Evolutionary conservation across 352 stramenopile genomes (phyloP).

Genomic region (Peronosclerospora sorghi): DNA sequence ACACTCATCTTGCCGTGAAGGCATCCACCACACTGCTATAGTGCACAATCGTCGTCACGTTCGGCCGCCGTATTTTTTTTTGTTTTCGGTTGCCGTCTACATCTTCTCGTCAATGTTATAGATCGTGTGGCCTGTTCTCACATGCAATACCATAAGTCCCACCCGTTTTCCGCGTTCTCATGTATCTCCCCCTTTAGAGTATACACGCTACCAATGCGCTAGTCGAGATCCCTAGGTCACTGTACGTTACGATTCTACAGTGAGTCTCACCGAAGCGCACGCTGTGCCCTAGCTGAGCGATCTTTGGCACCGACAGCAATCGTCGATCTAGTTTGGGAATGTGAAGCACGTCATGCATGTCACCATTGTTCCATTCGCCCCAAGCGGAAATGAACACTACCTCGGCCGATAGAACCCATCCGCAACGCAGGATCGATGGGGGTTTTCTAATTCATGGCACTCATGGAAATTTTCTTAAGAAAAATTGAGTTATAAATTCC

Average conservation of each 20-base stretch:
- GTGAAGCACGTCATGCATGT: not conserved
- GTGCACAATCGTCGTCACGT: not conserved
- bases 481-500: too few species aligned
- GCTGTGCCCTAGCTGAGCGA: not conserved
- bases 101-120: too few species aligned
- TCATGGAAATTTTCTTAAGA: not conserved
- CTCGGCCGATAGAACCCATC: not conserved
- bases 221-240: not conserved
- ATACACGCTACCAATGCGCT: not conserved
- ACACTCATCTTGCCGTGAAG: not conserved
- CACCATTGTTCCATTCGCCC: too few species aligned
- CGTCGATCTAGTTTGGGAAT: not conserved
- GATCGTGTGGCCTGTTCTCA: not conserved
- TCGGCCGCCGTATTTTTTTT: too few species aligned
- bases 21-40: not conserved
- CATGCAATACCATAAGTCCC: not conserved
- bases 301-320: not conserved
- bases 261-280: not conserved
- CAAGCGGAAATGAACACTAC: not conserved
- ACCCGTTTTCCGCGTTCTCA: not conserved
- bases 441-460: not conserved
- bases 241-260: not conserved
- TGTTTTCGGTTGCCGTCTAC: not conserved
- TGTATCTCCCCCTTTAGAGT: not conserved
- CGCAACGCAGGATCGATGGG: not conserved